phyloP scores from a whole-genome alignment of 2,329 filamentous ascomycete genomes.

The Alternaria sp. region DNA sequence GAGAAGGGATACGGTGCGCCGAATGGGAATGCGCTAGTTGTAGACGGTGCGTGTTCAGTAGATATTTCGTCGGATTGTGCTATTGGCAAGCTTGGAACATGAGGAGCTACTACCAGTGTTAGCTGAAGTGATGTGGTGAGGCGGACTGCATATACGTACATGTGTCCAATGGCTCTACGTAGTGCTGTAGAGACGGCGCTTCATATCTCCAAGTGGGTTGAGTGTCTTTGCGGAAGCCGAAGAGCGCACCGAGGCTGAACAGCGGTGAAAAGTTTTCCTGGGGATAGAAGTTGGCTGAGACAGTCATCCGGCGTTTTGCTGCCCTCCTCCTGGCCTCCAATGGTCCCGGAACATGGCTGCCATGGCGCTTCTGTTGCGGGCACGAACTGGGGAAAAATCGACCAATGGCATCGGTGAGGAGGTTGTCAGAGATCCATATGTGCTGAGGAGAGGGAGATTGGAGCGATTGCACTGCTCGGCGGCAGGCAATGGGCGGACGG shows the following conservation, averaged over 20 bases:
- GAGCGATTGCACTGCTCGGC: conserved; percentile 58
- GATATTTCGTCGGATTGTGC: neutral
- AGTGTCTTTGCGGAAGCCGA: conserved; percentile 33
- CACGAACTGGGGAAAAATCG: conserved; percentile 60
- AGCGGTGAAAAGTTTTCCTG: conserved; percentile 30
- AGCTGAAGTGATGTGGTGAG: neutral
- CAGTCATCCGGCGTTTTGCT: conserved; percentile 64
- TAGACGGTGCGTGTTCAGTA: neutral
- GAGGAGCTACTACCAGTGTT: conserved; percentile 5
- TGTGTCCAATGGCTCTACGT: conserved; percentile 16
- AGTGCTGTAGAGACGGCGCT: conserved; percentile 36
- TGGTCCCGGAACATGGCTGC: conserved; percentile 68
- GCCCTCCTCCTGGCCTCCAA: conserved; percentile 67
- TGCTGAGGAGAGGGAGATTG: conserved; percentile 53
- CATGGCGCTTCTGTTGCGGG: conserved; percentile 61
- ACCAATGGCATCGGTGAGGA: conserved; percentile 61
- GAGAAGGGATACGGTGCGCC: conserved; percentile 8
- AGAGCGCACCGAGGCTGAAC: conserved; percentile 40
- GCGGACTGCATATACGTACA: conserved; percentile 27
- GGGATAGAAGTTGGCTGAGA: conserved; percentile 52
- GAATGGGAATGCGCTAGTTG: neutral
- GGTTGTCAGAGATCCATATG: conserved; percentile 68
- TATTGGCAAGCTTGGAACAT: neutral
- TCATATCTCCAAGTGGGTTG: conserved; percentile 47
- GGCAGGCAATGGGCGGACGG: conserved; percentile 58